These are phyloP conservation scores for Gautieria morchelliformis DNA, from an alignment of 768 basidiomycete species.

Conservation along the genomic window DNA sequence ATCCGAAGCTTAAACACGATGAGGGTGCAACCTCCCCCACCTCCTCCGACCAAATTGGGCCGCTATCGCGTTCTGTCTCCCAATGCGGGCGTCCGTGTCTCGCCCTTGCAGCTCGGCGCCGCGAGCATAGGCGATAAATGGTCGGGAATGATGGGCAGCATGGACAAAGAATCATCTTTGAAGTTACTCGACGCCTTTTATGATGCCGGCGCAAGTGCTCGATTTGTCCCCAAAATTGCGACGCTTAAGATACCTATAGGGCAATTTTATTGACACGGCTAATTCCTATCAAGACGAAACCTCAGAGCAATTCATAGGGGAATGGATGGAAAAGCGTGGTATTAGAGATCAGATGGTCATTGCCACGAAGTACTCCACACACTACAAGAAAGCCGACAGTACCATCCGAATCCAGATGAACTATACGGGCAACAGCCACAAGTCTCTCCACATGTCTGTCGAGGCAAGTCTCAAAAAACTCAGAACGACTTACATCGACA, in stretches of 20 bases:
- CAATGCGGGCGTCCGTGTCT: constrained; percentile 18
- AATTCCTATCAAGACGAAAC: constrained; percentile 25
- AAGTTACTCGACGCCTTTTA: constrained; percentile 33
- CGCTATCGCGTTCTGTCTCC: constrained; percentile 16
- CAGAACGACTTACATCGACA: constrained; percentile 49
- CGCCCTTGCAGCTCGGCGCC: constrained; percentile 19
- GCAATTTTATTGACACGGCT: too few species aligned
- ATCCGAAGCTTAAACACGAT: too few species aligned
- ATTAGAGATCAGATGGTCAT: constrained; percentile 30
- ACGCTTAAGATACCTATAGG: neutral
- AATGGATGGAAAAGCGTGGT: constrained; percentile 29
- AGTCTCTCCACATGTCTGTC: constrained; percentile 24
- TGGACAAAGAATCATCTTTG: constrained; percentile 29
- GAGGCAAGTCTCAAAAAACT: constrained; percentile 38
- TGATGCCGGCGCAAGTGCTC: constrained; percentile 22
- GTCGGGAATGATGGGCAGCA: constrained; percentile 19
- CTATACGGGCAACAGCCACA: constrained; percentile 32
- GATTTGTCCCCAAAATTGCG: neutral
- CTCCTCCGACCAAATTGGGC: constrained; percentile 24
- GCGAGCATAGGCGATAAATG: constrained; percentile 19
- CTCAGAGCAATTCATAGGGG: constrained; percentile 30
- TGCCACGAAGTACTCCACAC: constrained; percentile 17
- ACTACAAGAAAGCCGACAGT: neutral
- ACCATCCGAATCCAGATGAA: constrained; percentile 25
- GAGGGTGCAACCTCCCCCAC: neutral